Conservation (phyloP, 352 stramenopile species). For the Globisporangium cystogenes region DNA sequence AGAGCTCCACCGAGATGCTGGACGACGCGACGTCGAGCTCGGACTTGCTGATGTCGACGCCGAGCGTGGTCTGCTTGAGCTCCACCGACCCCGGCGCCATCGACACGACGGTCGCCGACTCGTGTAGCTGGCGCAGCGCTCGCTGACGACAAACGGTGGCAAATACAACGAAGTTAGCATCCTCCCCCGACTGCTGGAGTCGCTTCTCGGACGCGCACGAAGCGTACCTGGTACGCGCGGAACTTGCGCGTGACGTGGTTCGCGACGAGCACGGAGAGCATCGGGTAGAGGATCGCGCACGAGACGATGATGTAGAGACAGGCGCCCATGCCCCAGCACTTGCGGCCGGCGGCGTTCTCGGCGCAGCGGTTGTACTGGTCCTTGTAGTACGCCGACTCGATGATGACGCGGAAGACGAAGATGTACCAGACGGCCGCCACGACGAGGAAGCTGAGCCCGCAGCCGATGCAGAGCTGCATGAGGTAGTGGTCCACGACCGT, state of each 20-base stretch:
- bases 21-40: constrained; percentile 5
- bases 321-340: constrained; percentile 65
- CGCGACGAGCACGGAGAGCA: constrained; percentile 58
- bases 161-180: no score
- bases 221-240: constrained; percentile 33
- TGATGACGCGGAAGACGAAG: constrained; percentile 49
- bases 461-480: constrained; percentile 65
- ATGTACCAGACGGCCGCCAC: constrained; percentile 63
- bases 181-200: no score
- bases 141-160: no score
- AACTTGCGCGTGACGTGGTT: constrained; percentile 62
- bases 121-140: constrained; percentile 34
- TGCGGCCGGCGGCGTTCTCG: constrained; percentile 44
- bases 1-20: constrained; percentile 29
- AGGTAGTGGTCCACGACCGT: constrained; percentile 67
- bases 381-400: constrained; percentile 75
- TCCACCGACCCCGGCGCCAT: constrained; percentile 28
- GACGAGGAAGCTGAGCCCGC: constrained; percentile 38
- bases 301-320: constrained; percentile 55
- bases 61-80: constrained; percentile 29
- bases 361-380: constrained; percentile 73
- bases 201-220: no score
- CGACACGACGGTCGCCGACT: constrained; percentile 46
- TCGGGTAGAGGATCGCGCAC: constrained; percentile 46
- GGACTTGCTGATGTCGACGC: constrained; percentile 19